Percentiles rank a stretch among this genome's conserved stretches.
Evolutionary conservation across 495 filamentous ascomycete genomes (phyloP).

Genomic region (Neurospora africana): DNA sequence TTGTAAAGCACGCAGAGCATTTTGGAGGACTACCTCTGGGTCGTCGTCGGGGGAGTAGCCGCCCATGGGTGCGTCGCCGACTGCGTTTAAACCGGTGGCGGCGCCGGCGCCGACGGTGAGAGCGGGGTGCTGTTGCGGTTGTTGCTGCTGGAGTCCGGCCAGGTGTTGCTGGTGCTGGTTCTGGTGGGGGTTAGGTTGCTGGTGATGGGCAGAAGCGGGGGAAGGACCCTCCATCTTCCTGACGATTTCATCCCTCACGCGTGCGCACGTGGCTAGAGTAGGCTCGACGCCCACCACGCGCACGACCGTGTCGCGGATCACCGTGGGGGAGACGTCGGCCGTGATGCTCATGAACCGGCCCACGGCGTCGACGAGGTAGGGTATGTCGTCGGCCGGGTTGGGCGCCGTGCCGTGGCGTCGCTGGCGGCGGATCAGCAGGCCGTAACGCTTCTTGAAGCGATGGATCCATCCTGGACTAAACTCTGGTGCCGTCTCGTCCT

Average conservation of each 20-base stretch:
- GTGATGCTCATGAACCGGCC: slow-evolving; percentile 38
- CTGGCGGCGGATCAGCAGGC: slow-evolving; percentile 37
- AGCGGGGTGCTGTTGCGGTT: background rate
- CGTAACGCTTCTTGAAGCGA: slow-evolving; percentile 44
- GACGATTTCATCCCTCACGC: slow-evolving; percentile 39
- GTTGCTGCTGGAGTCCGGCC: background rate
- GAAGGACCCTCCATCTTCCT: slow-evolving; percentile 29
- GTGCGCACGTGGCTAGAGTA: slow-evolving; percentile 35
- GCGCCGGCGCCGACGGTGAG: background rate
- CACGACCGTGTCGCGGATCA: slow-evolving; percentile 35
- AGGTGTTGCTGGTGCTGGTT: slow-evolving; percentile 6
- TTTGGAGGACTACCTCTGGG: slow-evolving; percentile 39
- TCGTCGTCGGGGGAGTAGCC: slow-evolving; percentile 29
- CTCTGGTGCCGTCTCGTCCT: slow-evolving; percentile 37
- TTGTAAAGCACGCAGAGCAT: slow-evolving; percentile 36
- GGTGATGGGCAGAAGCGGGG: background rate
- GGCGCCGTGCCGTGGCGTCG: slow-evolving; percentile 31
- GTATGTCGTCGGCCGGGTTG: slow-evolving; percentile 36
- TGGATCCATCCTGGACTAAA: slow-evolving; percentile 47
- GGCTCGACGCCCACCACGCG: slow-evolving; percentile 37
- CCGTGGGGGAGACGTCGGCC: slow-evolving; percentile 34
- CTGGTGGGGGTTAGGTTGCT: slow-evolving; percentile 13
- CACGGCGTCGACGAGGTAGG: slow-evolving; percentile 38
- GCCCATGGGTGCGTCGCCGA: slow-evolving; percentile 12
- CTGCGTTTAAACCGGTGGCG: background rate